Percentiles rank a stretch among this genome's conserved stretches.
These are phyloP conservation scores for Piedraia hortae DNA, from an alignment of 2,329 filamentous ascomycete species.

Conservation along the genomic window DNA sequence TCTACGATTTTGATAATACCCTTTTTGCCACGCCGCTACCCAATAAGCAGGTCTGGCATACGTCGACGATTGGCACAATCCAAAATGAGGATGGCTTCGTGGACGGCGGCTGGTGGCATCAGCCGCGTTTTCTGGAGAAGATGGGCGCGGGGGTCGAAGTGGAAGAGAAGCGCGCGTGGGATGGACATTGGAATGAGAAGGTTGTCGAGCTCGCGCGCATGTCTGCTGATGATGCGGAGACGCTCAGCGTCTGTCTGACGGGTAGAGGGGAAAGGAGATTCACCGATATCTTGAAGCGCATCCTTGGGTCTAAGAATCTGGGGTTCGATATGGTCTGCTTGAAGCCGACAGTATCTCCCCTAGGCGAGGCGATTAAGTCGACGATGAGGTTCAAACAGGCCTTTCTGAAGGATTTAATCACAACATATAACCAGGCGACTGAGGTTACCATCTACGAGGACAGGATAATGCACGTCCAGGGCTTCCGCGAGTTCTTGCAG, in stretches of 20 bases:
- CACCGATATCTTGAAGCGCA: conserved; percentile 51
- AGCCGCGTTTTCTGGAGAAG: conserved; percentile 55
- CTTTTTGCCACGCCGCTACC: conserved; percentile 65
- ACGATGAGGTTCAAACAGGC: conserved; percentile 86
- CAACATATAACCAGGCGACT: conserved; percentile 60
- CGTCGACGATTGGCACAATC: conserved; percentile 47
- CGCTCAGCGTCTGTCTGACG: conserved; percentile 62
- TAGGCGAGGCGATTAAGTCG: conserved; percentile 45
- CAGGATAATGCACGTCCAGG: conserved; percentile 38
- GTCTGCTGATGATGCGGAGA: conserved; percentile 60
- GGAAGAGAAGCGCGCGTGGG: conserved; percentile 64
- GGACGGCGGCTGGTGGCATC: conserved; percentile 84
- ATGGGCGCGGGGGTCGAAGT: conserved; percentile 59
- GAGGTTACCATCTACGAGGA: conserved; percentile 50
- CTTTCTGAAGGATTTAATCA: conserved; percentile 53
- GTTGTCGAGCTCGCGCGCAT: conserved; percentile 52
- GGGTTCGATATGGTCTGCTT: conserved; percentile 71
- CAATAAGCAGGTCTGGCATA: conserved; percentile 68
- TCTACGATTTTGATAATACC: conserved; percentile 98
- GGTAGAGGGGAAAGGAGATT: conserved; percentile 59
- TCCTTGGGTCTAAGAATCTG: conserved; percentile 47
- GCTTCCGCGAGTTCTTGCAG: conserved; percentile 75
- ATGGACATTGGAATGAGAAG: conserved; percentile 90
- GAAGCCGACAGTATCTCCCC: conserved; percentile 62
- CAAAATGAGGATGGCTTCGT: conserved; percentile 48